Evolutionary conservation across 1,284 basidiomycete species (phyloP).

Genomic region (Microstroma glucosiphilum): DNA sequence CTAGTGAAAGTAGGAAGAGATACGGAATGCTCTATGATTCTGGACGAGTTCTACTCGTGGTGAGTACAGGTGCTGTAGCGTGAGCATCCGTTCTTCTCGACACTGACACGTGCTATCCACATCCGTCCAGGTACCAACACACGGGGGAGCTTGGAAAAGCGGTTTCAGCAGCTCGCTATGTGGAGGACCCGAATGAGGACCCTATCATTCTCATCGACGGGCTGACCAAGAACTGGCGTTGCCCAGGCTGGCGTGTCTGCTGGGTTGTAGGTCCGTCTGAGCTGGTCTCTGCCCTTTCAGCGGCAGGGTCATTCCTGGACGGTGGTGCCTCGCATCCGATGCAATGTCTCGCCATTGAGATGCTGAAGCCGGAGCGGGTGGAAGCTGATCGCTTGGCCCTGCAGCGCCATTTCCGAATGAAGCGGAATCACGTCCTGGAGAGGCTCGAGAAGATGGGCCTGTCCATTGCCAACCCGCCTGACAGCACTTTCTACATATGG

Average conservation of each 20-base stretch:
- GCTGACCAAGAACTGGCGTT: slow-evolving; percentile 70
- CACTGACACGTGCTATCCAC: slow-evolving; percentile 59
- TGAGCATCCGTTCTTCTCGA: too few species aligned
- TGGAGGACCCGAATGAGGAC: slow-evolving; percentile 76
- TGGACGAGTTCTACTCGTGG: slow-evolving; percentile 65
- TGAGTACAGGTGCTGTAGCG: too few species aligned
- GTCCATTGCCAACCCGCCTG: slow-evolving; percentile 24
- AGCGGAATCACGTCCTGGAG: slow-evolving; percentile 78
- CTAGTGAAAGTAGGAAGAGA: slow-evolving; percentile 67
- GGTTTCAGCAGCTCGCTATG: slow-evolving; percentile 72
- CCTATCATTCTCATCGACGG: slow-evolving; percentile 81
- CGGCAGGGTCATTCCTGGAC: slow-evolving; percentile 36
- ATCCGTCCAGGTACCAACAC: slow-evolving; percentile 67
- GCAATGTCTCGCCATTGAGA: slow-evolving; percentile 35
- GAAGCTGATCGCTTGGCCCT: slow-evolving; percentile 63
- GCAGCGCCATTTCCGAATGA: slow-evolving; percentile 69
- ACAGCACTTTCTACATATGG: slow-evolving; percentile 64
- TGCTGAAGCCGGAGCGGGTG: slow-evolving; percentile 57
- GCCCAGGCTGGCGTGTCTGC: slow-evolving; percentile 75
- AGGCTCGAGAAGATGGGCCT: slow-evolving; percentile 66
- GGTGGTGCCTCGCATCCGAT: slow-evolving; percentile 35
- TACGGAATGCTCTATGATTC: slow-evolving; percentile 69
- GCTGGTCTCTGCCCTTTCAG: slow-evolving; percentile 34
- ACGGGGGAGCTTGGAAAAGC: slow-evolving; percentile 69
- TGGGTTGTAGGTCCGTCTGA: slow-evolving; percentile 69